These are phyloP conservation scores for Acanthamoeba healyi DNA, from an alignment of 208 protist species.

Conservation along the genomic window DNA sequence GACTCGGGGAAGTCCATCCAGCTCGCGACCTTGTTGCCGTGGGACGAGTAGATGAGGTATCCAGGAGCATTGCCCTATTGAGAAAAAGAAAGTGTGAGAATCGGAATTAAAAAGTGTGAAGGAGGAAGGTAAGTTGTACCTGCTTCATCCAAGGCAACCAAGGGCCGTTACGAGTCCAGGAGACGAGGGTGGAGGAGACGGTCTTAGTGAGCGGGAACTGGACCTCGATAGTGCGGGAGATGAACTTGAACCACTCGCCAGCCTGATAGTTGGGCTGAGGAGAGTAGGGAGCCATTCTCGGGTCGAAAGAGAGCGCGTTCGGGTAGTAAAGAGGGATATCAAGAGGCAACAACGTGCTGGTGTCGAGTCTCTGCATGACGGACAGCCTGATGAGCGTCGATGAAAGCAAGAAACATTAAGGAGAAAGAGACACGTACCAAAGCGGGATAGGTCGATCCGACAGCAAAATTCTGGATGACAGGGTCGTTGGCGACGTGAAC, in stretches of 20 bases:
- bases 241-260: slow-evolving; percentile 10
- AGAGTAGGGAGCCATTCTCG: not conserved
- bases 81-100: no score
- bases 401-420: not conserved
- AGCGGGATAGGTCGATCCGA: not conserved
- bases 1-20: not conserved
- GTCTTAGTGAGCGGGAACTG: not conserved
- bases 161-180: not conserved
- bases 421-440: not conserved
- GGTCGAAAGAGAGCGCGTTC: slow-evolving; percentile 8
- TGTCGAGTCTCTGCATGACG: not conserved
- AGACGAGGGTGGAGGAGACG: not conserved
- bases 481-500: slow-evolving; percentile 7
- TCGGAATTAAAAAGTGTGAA: not conserved
- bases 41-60: not conserved
- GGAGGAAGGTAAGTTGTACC: not conserved
- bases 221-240: not conserved
- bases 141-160: slow-evolving; percentile 5
- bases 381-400: no score
- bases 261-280: not conserved
- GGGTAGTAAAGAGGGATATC: not conserved
- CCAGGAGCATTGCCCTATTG: not conserved
- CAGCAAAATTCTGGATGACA: not conserved
- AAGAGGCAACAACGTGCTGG: not conserved
- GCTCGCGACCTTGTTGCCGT: not conserved